Percentiles rank a stretch among this genome's conserved stretches.
These are phyloP conservation scores for Barbarea vulgaris DNA, from an alignment of 345 rosid species.

Conservation along the genomic window DNA sequence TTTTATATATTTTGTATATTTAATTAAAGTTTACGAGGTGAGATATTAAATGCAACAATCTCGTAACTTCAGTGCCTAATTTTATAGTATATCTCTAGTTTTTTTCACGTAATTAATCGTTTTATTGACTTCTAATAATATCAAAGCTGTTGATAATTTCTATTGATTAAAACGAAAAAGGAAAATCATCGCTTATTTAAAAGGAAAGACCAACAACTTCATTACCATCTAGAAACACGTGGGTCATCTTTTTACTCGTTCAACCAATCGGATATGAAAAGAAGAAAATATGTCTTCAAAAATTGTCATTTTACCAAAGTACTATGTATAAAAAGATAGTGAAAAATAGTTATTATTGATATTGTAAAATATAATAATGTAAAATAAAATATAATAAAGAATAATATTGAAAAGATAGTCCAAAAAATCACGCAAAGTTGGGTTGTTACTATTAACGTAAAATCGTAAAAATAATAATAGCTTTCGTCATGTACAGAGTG, in stretches of 20 bases:
- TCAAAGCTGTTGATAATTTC: conserved; percentile 4
- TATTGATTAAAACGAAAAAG: neutral
- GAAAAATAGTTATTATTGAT: too few relatives aligned
- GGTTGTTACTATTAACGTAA: conserved; percentile 24
- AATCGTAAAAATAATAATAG: conserved; percentile 33
- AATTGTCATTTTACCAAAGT: neutral
- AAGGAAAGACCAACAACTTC: conserved; percentile 32
- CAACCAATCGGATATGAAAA: conserved; percentile 28
- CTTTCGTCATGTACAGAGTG: conserved; percentile 29
- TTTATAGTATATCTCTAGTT: neutral
- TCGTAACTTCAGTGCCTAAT: conserved; percentile 7
- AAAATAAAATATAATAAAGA: neutral
- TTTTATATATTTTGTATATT: conserved; percentile 4
- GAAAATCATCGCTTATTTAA: neutral
- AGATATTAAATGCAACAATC: conserved; percentile 24
- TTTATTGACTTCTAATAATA: neutral
- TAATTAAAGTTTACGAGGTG: conserved; percentile 15
- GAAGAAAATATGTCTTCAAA: conserved; percentile 1
- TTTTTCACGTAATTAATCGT: neutral
- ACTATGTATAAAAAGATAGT: neutral
- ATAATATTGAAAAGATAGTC: conserved; percentile 13
- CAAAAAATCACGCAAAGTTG: conserved; percentile 37
- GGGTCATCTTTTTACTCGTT: conserved; percentile 42
- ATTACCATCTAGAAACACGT: conserved; percentile 22
- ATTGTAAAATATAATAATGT: neutral